Conservation (phyloP, 352 stramenopile species). For the Saprolegnia diclina region DNA sequence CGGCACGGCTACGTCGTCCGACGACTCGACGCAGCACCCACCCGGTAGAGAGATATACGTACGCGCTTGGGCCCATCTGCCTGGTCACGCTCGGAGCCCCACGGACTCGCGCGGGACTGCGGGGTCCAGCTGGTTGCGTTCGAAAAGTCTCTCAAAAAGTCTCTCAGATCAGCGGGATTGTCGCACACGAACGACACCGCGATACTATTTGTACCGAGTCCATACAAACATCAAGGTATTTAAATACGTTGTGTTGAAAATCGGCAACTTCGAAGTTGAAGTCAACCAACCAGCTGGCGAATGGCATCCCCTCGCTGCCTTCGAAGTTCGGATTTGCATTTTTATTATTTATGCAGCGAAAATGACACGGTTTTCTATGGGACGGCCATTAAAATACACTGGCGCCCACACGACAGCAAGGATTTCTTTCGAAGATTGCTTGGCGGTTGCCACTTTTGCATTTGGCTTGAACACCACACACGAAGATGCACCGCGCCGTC, state of each 20-base stretch:
- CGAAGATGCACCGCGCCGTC: conserved; percentile 2
- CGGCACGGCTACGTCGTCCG: no score
- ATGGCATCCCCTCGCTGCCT: not conserved
- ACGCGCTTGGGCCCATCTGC: no score
- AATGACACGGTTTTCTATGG: not conserved
- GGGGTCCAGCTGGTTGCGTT: conserved; percentile 1
- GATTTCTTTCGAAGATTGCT: conserved; percentile 20
- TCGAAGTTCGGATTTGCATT: conserved; percentile 6
- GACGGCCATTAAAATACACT: not conserved
- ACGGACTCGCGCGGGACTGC: no score
- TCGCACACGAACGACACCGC: not conserved
- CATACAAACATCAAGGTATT: not conserved
- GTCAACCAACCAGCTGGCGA: not conserved
- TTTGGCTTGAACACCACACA: conserved; percentile 5
- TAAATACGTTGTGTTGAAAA: not conserved
- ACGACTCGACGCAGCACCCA: no score
- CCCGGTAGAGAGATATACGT: no score
- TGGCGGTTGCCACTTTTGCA: conserved; percentile 11
- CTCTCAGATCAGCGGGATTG: conserved; percentile 7
- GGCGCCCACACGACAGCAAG: not conserved
- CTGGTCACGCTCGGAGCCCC: no score
- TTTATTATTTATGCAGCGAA: not conserved
- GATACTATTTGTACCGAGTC: not conserved
- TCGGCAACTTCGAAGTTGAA: conserved; percentile 13
- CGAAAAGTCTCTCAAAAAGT: conserved; percentile 23